These are phyloP conservation scores for Westerdykella sp. DNA, from an alignment of 2,329 filamentous ascomycete genomes.

Conservation along the genomic window DNA sequence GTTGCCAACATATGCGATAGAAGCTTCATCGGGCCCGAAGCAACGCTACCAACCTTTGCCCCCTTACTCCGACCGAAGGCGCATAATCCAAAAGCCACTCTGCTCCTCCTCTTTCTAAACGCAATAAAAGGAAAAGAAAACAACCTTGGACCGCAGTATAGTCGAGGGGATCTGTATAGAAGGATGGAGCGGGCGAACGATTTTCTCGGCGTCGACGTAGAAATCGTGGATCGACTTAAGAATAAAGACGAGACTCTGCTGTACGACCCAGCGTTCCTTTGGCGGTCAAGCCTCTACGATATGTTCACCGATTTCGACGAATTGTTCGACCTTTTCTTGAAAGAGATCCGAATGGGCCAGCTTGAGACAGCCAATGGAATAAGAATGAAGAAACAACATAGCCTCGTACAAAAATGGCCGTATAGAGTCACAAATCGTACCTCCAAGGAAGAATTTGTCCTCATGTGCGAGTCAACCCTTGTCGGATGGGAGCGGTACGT, in stretches of 20 bases:
- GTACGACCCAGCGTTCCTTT: not conserved
- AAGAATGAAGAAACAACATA: conserved; percentile 24
- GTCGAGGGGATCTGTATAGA: not conserved
- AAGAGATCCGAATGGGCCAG: conserved; percentile 3
- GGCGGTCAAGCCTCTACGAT: not conserved
- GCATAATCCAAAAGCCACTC: conserved; percentile 37
- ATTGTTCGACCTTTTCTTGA: conserved; percentile 3
- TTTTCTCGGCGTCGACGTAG: not conserved
- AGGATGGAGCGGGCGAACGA: not conserved
- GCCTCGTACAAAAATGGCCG: conserved; percentile 34
- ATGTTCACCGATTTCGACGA: conserved; percentile 8
- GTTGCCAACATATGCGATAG: conserved; percentile 39
- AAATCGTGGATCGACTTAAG: not conserved
- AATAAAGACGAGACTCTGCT: not conserved
- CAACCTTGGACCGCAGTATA: not conserved
- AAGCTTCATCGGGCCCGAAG: conserved; percentile 26
- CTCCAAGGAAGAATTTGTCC: conserved; percentile 32
- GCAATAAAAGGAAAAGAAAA: conserved; percentile 21
- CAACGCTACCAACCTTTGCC: conserved; percentile 21
- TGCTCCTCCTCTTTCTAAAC: conserved; percentile 41
- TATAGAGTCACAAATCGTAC: conserved; percentile 17
- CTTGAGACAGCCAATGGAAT: conserved; percentile 6
- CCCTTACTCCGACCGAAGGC: conserved; percentile 28
- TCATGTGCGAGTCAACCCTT: conserved; percentile 4
- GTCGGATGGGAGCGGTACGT: conserved; percentile 26